Evolutionary conservation across 2,329 filamentous ascomycete species (phyloP).

Genomic region (Fusarium brachygibbosum): DNA sequence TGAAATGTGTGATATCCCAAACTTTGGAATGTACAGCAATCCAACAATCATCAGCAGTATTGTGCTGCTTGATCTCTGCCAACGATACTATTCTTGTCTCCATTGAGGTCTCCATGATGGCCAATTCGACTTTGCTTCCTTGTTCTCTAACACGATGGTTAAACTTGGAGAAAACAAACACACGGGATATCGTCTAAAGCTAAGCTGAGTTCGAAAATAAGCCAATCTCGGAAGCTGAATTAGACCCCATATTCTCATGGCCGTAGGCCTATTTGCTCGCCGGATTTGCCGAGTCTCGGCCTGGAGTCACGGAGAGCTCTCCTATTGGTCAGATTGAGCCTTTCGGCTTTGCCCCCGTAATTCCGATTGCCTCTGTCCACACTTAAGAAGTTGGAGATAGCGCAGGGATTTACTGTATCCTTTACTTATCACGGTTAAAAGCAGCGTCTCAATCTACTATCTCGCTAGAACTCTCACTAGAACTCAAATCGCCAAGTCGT

Average conservation of each 20-base stretch:
- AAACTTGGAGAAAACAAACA: neutral
- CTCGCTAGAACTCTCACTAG: neutral
- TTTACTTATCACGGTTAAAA: neutral
- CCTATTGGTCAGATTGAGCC: constrained; percentile 2
- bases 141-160: neutral
- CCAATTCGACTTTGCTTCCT: neutral
- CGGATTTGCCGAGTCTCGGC: neutral
- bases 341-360: constrained; percentile 14
- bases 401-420: neutral
- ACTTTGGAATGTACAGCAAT: constrained; percentile 76
- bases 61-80: constrained; percentile 62
- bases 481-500: neutral
- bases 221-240: constrained; percentile 10
- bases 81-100: constrained; percentile 32
- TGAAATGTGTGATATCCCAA: constrained; percentile 78
- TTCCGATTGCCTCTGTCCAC: neutral
- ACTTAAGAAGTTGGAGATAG: constrained; percentile 26
- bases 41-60: constrained; percentile 68
- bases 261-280: neutral
- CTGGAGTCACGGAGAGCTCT: constrained; percentile 14
- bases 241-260: neutral
- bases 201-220: constrained; percentile 18
- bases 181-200: neutral
- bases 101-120: constrained; percentile 27
- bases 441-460: constrained; percentile 3